phyloP scores from a whole-genome alignment of 106 monocot species.

The Dendrobium catenatum region DNA sequence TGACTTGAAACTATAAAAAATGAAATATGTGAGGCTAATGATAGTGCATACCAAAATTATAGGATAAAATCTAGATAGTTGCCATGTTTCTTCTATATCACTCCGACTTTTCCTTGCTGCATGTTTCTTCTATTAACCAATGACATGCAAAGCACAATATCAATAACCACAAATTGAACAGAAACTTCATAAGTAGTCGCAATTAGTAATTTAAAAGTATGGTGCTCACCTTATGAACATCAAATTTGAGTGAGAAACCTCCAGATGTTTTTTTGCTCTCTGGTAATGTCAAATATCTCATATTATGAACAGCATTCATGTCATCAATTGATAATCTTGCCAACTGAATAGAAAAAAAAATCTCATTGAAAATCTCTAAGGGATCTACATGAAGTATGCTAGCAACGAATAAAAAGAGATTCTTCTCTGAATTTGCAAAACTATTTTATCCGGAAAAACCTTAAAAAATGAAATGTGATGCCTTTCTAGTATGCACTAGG shows the following conservation, averaged over 20 bases:
- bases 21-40: background rate
- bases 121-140: constrained; percentile 71
- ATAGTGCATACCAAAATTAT: constrained; percentile 60
- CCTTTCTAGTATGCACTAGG: background rate
- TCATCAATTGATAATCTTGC: constrained; percentile 81
- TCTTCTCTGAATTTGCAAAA: background rate
- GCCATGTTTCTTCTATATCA: constrained; percentile 66
- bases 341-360: constrained; percentile 34
- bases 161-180: background rate
- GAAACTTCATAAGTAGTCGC: background rate
- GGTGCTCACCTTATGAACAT: constrained; percentile 58
- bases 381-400: background rate
- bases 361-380: constrained; percentile 1
- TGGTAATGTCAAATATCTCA: constrained; percentile 61
- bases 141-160: background rate
- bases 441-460: background rate
- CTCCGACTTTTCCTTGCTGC: constrained; percentile 66
- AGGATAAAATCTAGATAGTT: constrained; percentile 82
- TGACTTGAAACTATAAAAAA: background rate
- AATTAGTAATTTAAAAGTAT: background rate
- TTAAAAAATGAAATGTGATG: background rate
- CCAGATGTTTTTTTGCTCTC: constrained; percentile 67
- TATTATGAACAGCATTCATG: constrained; percentile 79
- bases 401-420: background rate
- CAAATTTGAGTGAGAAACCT: constrained; percentile 87